A percentile compares a stretch with the other conserved stretches of the same genome.
phyloP scores from a whole-genome alignment of 768 basidiomycete genomes.

The Hypholoma sublateritium region DNA sequence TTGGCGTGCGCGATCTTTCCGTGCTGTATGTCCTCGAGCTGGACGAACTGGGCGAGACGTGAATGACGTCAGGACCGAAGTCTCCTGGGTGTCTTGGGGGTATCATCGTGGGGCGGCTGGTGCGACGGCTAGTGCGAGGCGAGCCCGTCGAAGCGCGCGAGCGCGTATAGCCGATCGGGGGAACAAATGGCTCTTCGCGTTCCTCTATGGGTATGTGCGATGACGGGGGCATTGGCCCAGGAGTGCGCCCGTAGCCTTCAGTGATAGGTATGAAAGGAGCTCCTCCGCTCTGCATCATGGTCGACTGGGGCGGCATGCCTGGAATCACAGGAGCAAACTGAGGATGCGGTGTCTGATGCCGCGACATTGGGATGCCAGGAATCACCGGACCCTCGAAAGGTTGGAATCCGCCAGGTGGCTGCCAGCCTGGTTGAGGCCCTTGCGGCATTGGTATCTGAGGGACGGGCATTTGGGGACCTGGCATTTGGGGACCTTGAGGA shows the following conservation, averaged over 20 bases:
- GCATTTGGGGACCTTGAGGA: constrained; percentile 15
- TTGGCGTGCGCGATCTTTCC: constrained; percentile 3
- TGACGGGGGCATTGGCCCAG: constrained; percentile 15
- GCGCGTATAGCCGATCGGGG: constrained; percentile 10
- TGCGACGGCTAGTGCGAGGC: constrained; percentile 5
- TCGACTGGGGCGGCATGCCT: constrained; percentile 12
- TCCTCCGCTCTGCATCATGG: constrained; percentile 9
- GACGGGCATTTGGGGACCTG: constrained; percentile 15
- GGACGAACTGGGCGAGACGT: constrained; percentile 13
- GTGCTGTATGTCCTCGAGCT: constrained; percentile 13
- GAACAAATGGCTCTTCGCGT: constrained; percentile 19
- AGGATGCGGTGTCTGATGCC: constrained; percentile 19
- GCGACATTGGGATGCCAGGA: background rate
- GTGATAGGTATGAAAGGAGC: constrained; percentile 14
- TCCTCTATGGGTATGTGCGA: background rate
- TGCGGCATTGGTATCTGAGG: background rate
- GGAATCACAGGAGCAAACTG: constrained; percentile 42
- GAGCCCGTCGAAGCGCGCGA: constrained; percentile 11
- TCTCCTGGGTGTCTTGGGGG: background rate
- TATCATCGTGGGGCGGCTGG: constrained; percentile 2
- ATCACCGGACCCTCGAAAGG: background rate
- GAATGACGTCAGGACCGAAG: constrained; percentile 19
- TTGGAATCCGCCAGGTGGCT: background rate
- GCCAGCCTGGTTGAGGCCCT: background rate
- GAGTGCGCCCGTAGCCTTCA: constrained; percentile 17